Percentiles rank a stretch among this genome's conserved stretches.
These are phyloP conservation scores for Micractinium sp. DNA, from an alignment of 139 green algal genomes.

Conservation along the genomic window DNA sequence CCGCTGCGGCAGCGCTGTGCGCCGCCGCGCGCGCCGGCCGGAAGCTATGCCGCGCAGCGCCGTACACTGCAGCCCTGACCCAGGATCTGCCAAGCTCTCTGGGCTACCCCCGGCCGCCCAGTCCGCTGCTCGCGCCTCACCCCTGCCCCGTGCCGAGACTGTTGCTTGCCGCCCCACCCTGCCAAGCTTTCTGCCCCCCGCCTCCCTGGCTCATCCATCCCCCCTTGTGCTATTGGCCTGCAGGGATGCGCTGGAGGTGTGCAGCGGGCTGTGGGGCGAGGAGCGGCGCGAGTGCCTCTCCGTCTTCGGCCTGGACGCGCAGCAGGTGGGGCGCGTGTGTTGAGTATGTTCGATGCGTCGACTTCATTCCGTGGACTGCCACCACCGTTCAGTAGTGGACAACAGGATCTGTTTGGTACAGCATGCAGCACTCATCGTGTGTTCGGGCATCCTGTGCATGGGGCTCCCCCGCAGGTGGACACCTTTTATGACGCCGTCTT, in stretches of 20 bases:
- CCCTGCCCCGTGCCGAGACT: not conserved
- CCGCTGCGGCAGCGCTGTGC: not conserved
- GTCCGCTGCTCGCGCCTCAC: not conserved
- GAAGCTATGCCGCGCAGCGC: too few relatives aligned
- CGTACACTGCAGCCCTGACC: too few relatives aligned
- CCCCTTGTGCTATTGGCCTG: too few relatives aligned
- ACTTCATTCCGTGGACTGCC: not conserved
- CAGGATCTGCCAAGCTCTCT: not conserved
- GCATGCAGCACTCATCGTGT: not conserved
- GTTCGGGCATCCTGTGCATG: not conserved
- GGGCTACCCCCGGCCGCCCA: not conserved
- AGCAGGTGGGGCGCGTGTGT: not conserved
- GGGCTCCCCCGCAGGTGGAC: constrained; percentile 18
- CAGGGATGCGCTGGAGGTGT: constrained; percentile 48
- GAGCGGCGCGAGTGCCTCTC: constrained; percentile 23
- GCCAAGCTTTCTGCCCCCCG: not conserved
- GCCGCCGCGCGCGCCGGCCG: too few relatives aligned
- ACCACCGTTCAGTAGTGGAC: not conserved
- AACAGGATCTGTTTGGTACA: not conserved
- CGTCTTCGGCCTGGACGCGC: constrained; percentile 36
- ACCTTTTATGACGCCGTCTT: not conserved
- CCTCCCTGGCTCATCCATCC: not conserved
- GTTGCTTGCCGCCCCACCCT: not conserved
- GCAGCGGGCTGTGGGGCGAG: constrained; percentile 40
- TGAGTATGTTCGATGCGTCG: not conserved